phyloP scores from a whole-genome alignment of 2,329 filamentous ascomycete genomes.

The Cladophialophora immunda region DNA sequence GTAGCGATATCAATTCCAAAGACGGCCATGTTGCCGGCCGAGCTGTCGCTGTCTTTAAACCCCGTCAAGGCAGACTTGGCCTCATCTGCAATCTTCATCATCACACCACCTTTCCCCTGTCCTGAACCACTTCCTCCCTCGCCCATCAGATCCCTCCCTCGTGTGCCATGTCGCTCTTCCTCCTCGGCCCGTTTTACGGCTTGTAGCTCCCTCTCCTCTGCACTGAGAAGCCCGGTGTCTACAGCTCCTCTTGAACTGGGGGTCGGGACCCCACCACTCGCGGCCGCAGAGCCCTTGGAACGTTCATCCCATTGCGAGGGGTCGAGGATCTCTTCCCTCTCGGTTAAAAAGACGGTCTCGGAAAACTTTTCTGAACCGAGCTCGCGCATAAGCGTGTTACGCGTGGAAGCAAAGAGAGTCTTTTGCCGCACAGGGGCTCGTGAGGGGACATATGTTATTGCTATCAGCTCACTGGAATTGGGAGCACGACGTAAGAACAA shows the following conservation, averaged over 20 bases:
- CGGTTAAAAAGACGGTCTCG: constrained; percentile 67
- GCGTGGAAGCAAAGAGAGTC: constrained; percentile 72
- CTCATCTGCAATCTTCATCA: constrained; percentile 62
- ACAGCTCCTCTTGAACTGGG: constrained; percentile 4
- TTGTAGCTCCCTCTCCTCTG: constrained; percentile 67
- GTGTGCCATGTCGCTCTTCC: constrained; percentile 63
- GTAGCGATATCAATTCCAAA: constrained; percentile 55
- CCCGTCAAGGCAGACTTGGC: constrained; percentile 60
- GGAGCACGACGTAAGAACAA: constrained; percentile 62
- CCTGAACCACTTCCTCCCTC: constrained; percentile 51
- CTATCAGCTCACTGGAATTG: constrained; percentile 49
- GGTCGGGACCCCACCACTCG: constrained; percentile 35
- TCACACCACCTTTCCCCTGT: constrained; percentile 52
- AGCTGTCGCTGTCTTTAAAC: constrained; percentile 42
- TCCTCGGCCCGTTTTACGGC: constrained; percentile 68
- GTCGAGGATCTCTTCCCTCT: constrained; percentile 64
- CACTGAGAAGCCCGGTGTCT: constrained; percentile 65
- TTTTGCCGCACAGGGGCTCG: constrained; percentile 70
- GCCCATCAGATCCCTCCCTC: constrained; percentile 55
- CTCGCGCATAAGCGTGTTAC: constrained; percentile 67
- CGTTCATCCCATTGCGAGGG: constrained; percentile 63
- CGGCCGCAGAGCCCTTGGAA: constrained; percentile 46
- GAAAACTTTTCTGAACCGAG: constrained; percentile 68
- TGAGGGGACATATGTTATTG: constrained; percentile 70
- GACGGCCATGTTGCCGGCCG: constrained; percentile 43